phyloP scores from a whole-genome alignment of 371 early-diverging fungal species.

The Circinella minor region DNA sequence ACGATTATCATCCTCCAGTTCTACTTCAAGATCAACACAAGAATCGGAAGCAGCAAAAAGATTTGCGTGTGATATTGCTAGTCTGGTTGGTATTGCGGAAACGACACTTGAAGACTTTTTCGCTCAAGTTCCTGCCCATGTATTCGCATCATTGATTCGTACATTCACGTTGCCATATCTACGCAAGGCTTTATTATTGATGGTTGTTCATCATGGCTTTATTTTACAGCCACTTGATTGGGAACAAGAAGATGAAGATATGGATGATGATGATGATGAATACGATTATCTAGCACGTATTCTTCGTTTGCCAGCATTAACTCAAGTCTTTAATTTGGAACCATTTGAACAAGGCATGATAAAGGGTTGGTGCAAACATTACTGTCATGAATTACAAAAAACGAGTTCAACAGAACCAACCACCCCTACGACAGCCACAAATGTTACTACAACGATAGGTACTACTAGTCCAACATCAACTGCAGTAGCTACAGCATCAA shows the following conservation, averaged over 20 bases:
- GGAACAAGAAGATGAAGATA: constrained; percentile 19
- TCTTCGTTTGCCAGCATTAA: constrained; percentile 35
- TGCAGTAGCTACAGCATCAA: neutral
- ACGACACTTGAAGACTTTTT: constrained; percentile 13
- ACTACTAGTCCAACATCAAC: neutral
- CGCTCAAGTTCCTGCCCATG: constrained; percentile 16
- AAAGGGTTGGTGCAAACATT: constrained; percentile 44
- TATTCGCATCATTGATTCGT: constrained; percentile 32
- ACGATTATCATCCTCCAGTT: neutral
- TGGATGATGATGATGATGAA: constrained; percentile 20
- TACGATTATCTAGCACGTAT: constrained; percentile 40
- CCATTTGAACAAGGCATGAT: constrained; percentile 30
- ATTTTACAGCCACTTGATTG: constrained; percentile 36
- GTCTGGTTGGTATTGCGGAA: constrained; percentile 4
- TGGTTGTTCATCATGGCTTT: constrained; percentile 48
- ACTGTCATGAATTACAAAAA: constrained; percentile 15
- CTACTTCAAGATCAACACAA: neutral
- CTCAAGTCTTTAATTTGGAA: constrained; percentile 28
- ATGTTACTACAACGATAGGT: neutral
- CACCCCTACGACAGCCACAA: neutral
- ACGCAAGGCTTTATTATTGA: constrained; percentile 42
- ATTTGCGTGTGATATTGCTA: constrained; percentile 15
- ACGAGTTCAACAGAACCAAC: neutral
- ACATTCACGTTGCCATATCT: constrained; percentile 47
- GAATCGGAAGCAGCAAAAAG: constrained; percentile 5